Evolutionary conservation across 2,329 filamentous ascomycete genomes (phyloP), one percentile per base, ranked within the genome.

Genomic region (Pseudomassariella vexata): DNA sequence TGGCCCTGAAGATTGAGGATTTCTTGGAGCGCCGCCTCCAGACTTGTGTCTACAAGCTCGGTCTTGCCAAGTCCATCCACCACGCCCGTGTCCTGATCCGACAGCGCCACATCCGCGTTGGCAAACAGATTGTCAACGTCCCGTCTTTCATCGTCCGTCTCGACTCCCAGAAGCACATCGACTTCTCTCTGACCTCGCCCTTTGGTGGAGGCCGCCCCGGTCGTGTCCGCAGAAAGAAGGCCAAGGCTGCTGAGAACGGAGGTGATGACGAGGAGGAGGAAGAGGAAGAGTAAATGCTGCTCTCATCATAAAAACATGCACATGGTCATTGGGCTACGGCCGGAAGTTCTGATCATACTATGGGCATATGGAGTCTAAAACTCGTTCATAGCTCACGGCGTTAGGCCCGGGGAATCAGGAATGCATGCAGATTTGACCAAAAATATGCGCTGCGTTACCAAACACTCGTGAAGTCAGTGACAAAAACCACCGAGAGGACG

Each of bases 111-210:
- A 98, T 98, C 74, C 92, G 89, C 63, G 92, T 98, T 64, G 92
- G 92, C 73, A 98, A 98, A 86, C 92, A 98, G 79, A 96, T 98
- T 65, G 92, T 98, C 79, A 98, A 98, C 73, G 92, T 98, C 41
- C 92, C 92, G 49, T 96, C 90, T 35, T 98, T 95, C 84, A 84
- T 98, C 65, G 92, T 98, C 69, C 92, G 92, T 73, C 87, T 98
- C 62, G 92, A 98, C 79, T 95, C 89, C 59, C 92, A 98, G 83
- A 98, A 98, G 86, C 92, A 98, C 84, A 96, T 98, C 60, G 92
- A 98, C 79, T 96, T 98, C 68, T 79, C 92, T 46, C 81, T 98
- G 50, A 94, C 83, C 71, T 96, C 90, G 63, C 90, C 92, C 65
- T 95, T 95, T 60, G 92, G 92, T 70, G 89, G 89, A 65, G 92